These are phyloP conservation scores for Platanthera zijinensis DNA, from an alignment of 106 monocot genomes.

Conservation along the genomic window DNA sequence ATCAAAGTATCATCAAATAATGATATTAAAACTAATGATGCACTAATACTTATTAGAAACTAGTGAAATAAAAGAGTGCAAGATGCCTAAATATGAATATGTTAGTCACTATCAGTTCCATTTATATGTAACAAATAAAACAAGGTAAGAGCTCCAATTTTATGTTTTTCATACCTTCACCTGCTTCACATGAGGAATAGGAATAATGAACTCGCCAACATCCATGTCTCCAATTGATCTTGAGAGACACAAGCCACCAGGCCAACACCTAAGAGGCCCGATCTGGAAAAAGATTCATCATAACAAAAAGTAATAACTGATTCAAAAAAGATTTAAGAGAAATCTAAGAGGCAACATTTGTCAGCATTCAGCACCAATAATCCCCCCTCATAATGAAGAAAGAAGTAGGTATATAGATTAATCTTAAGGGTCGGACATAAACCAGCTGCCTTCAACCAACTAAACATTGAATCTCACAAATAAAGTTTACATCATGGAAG, in stretches of 20 bases:
- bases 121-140: background rate
- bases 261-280: constrained; percentile 81
- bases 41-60: too few species aligned
- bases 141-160: background rate
- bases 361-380: background rate
- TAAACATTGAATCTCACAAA: background rate
- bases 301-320: background rate
- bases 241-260: constrained; percentile 75
- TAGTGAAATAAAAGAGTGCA: too few species aligned
- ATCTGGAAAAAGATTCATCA: constrained; percentile 35
- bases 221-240: constrained; percentile 83
- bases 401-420: background rate
- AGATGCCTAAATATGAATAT: background rate
- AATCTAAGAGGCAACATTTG: background rate
- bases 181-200: constrained; percentile 82
- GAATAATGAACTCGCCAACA: constrained; percentile 84
- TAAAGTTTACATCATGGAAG: background rate
- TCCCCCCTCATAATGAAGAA: background rate
- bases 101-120: background rate
- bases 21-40: too few species aligned
- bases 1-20: too few species aligned
- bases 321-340: background rate
- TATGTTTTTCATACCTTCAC: constrained; percentile 48
- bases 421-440: background rate
- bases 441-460: background rate